Conservation (phyloP, 2,329 filamentous ascomycete genomes). For the Penicillium sp. region DNA sequence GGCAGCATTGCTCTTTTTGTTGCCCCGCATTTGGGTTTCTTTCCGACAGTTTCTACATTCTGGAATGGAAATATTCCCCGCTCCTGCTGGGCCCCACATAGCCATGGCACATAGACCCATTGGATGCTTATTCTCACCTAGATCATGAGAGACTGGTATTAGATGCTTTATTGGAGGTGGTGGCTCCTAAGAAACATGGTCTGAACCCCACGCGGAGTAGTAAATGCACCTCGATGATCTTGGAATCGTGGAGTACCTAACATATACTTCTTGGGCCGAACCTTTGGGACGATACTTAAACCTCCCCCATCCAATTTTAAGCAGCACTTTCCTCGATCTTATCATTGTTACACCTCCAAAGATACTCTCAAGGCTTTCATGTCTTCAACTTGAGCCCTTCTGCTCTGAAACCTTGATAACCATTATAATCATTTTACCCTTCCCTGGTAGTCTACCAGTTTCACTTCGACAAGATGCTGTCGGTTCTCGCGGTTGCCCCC, state of each 20-base stretch:
- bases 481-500: conserved; percentile 18
- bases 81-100: conserved; percentile 2
- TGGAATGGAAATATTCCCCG: conserved; percentile 22
- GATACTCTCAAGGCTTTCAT: too few relatives aligned
- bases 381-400: too few relatives aligned
- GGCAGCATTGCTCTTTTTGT: not conserved
- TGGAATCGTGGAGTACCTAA: not conserved
- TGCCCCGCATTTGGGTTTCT: not conserved
- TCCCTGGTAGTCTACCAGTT: not conserved
- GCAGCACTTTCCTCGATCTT: not conserved
- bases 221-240: not conserved
- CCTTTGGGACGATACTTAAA: conserved; percentile 1
- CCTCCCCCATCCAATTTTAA: not conserved
- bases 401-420: too few relatives aligned
- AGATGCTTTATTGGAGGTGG: not conserved
- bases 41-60: conserved; percentile 1
- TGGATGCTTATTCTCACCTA: not conserved
- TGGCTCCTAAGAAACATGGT: not conserved
- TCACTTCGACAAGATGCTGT: conserved; percentile 17
- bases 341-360: not conserved
- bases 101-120: not conserved
- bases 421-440: too few relatives aligned
- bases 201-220: not conserved
- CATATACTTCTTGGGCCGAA: conserved; percentile 1
- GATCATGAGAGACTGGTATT: not conserved